Percentiles rank a stretch among this genome's conserved stretches.
Evolutionary conservation across 768 basidiomycete species (phyloP).

Genomic region (Auriscalpium vulgare): DNA sequence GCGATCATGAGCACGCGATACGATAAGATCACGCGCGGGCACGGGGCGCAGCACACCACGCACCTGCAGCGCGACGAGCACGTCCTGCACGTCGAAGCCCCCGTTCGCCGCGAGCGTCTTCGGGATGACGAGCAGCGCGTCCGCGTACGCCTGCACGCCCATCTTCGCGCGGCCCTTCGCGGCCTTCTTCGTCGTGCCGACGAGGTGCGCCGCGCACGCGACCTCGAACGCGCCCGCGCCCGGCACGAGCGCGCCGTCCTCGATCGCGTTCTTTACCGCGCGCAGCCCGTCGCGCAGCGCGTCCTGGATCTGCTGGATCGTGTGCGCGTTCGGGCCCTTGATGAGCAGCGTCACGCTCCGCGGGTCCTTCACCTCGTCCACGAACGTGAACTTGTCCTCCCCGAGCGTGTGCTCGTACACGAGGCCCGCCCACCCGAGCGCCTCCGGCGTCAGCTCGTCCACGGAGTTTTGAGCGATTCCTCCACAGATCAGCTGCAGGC

Average conservation of each 20-base stretch:
- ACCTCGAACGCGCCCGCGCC: constrained; percentile 99
- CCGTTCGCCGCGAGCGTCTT: constrained; percentile 96
- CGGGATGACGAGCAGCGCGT: constrained; percentile 88
- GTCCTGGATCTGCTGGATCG: constrained; percentile 93
- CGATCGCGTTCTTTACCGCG: constrained; percentile 93
- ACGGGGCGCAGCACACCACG: constrained; percentile 7
- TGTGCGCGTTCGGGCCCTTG: constrained; percentile 96
- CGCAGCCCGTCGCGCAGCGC: constrained; percentile 96
- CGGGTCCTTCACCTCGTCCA: constrained; percentile 93
- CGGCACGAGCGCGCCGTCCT: constrained; percentile 82
- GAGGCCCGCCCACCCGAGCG: constrained; percentile 95
- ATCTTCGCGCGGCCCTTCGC: constrained; percentile 95
- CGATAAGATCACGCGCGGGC: constrained; percentile 9
- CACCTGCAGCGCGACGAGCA: constrained; percentile 85
- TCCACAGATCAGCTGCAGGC: constrained; percentile 89
- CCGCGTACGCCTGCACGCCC: constrained; percentile 95
- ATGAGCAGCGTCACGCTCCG: constrained; percentile 94
- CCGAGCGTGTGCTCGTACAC: constrained; percentile 99
- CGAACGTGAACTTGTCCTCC: constrained; percentile 97
- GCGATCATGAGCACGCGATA: constrained; percentile 9
- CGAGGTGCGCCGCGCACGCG: constrained; percentile 79
- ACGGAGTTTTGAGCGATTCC: constrained; percentile 97
- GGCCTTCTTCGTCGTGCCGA: constrained; percentile 67
- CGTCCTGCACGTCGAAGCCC: constrained; percentile 95
- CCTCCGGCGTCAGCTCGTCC: constrained; percentile 85